Evolutionary conservation across 176 grass and related monocot species (phyloP), one percentile per base, ranked within the genome.

Genomic region (Aegilops speltoides): DNA sequence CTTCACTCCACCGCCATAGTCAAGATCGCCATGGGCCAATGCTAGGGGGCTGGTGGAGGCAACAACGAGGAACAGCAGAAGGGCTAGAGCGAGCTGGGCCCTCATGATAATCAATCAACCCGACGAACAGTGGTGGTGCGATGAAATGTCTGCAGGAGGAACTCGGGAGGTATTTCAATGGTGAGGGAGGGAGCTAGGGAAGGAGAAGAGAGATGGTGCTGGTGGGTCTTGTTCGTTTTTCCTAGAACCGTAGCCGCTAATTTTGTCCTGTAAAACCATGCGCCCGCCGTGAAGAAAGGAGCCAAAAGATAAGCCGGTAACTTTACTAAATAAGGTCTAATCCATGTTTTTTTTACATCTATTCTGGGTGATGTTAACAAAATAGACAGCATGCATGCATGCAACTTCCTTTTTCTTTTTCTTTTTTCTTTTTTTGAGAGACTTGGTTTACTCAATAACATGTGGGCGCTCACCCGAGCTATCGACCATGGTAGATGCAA

Each of bases 31-130:
- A 22, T 57, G 19, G 54, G 17, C 54, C 54, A 0, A 20, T 7
- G 20, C 86, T 0, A 68, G 25, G 2, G 23, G 19, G 4, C 54
- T 13, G 0, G 36, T 22, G 10, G 65, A 24, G 19, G 73, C 6
- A 37, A 67, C 22, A 36, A 22, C 12, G 14, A 91, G n/a, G 60
- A 88, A 33, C 7, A 87, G 41, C 19, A 89, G 25, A 19, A 88
- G 23, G 8, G n/a, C 14, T 38, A 89, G 25, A 45, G 79, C 43
- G 4, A 90, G 64, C 29, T 59, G 54, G 1, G 77, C 3, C 76
- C 45, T 82, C 87, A 89, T 89, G 2, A 22, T 56, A 8, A 20
- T 56, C 64, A 45, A 60, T 22, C 24, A 62, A 17, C 5, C 5
- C n/a, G 19, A 2, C 1, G 10, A 7, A 57, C 17, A 65, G 78